Conservation (phyloP, 306 rosid genomes). For the Gynostemma pentaphyllum region DNA sequence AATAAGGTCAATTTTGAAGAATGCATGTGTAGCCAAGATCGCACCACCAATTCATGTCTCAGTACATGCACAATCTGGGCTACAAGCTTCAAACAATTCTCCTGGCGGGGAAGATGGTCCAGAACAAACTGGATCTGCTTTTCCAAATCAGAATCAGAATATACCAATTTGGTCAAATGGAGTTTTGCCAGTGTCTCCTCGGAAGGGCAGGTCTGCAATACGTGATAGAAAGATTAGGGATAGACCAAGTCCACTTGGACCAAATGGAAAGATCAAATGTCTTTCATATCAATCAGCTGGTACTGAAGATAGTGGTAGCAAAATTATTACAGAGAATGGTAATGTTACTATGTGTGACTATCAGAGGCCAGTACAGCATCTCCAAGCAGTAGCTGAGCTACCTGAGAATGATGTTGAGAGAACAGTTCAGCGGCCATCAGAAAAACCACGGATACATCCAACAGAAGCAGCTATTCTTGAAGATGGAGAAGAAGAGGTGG, state of each 20-base stretch:
- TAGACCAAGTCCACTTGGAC: slow-evolving; percentile 95
- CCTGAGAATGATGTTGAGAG: slow-evolving; percentile 53
- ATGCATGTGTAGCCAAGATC: slow-evolving; percentile 81
- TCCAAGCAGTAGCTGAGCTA: slow-evolving; percentile 69
- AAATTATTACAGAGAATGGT: slow-evolving; percentile 65
- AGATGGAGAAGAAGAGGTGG: slow-evolving; percentile 61
- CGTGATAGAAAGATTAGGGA: slow-evolving; percentile 77
- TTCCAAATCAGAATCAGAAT: slow-evolving; percentile 50
- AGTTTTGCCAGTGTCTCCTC: slow-evolving; percentile 57
- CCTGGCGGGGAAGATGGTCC: slow-evolving; percentile 70
- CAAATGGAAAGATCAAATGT: slow-evolving; percentile 71
- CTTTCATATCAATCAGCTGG: slow-evolving; percentile 38
- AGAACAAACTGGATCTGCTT: slow-evolving; percentile 39
- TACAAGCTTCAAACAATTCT: slow-evolving; percentile 40
- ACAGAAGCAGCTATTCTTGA: slow-evolving; percentile 34
- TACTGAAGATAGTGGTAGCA: slow-evolving; percentile 48
- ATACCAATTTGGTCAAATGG: slow-evolving; percentile 76
- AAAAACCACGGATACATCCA: slow-evolving; percentile 44
- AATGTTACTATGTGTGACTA: slow-evolving; percentile 54
- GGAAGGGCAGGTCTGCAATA: slow-evolving; percentile 52
- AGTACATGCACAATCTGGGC: slow-evolving; percentile 40
- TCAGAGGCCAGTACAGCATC: slow-evolving; percentile 75
- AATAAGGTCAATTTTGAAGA: slow-evolving; percentile 71
- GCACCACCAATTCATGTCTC: slow-evolving; percentile 50
- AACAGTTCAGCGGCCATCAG: slow-evolving; percentile 34